phyloP scores from a whole-genome alignment of 2,329 filamentous ascomycete species.

The Claviceps capensis region DNA sequence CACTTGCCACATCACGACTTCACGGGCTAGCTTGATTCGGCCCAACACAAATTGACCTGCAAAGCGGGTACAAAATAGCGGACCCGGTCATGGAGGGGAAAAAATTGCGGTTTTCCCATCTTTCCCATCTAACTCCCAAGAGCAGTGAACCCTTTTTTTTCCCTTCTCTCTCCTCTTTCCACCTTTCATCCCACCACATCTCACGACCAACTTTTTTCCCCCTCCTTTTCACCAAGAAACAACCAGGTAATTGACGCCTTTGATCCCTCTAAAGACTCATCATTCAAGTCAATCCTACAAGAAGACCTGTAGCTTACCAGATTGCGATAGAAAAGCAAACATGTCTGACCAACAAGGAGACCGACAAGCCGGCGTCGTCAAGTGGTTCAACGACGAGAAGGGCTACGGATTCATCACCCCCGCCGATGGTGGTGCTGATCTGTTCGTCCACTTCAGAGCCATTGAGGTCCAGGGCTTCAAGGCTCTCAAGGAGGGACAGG shows the following conservation, averaged over 20 bases:
- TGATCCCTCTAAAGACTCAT: neutral
- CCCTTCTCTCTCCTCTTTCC: neutral
- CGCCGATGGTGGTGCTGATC: constrained; percentile 2
- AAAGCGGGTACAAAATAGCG: constrained; percentile 2
- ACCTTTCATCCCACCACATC: neutral
- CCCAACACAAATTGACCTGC: neutral
- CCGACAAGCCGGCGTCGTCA: constrained; percentile 7
- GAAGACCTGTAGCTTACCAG: neutral
- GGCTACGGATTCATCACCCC: constrained; percentile 10
- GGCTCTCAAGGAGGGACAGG: constrained; percentile 9
- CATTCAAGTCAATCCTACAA: no score
- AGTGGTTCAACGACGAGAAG: constrained; percentile 12
- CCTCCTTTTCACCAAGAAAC: neutral
- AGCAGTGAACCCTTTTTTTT: neutral
- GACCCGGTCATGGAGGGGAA: neutral
- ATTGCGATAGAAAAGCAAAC: constrained; percentile 1
- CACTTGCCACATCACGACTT: constrained; percentile 3
- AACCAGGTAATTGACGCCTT: neutral
- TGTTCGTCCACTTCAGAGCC: constrained; percentile 10
- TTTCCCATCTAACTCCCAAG: neutral
- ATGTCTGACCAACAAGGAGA: constrained; percentile 8
- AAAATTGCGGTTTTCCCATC: neutral
- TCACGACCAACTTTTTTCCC: neutral
- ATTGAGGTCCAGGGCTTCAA: constrained; percentile 9
- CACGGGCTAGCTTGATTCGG: neutral